Evolutionary conservation across 2,329 filamentous ascomycete genomes (phyloP).

Genomic region (Alternaria atra): DNA sequence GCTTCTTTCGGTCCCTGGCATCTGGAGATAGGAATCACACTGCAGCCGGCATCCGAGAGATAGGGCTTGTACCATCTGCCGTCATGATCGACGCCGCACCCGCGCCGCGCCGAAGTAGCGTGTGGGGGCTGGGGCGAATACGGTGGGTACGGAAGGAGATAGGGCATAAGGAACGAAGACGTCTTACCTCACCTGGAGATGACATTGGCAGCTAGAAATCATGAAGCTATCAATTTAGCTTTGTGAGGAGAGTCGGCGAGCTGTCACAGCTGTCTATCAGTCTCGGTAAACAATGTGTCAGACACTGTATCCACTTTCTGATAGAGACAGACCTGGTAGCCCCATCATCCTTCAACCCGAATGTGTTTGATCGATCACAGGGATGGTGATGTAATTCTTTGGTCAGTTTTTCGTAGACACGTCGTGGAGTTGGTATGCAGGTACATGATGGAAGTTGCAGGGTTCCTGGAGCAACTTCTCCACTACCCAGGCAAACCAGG

Average conservation of each 20-base stretch:
- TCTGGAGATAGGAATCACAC: background rate
- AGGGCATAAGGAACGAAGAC: background rate
- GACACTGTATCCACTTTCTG: background rate
- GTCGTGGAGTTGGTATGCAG: too few relatives aligned
- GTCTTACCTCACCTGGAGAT: background rate
- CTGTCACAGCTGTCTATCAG: background rate
- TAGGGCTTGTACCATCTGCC: background rate
- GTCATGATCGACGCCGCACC: conserved; percentile 7
- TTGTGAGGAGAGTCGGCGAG: background rate
- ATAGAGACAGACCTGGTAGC: background rate
- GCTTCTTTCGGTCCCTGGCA: background rate
- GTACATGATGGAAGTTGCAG: too few relatives aligned
- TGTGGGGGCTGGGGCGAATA: conserved; percentile 1
- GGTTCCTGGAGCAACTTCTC: too few relatives aligned
- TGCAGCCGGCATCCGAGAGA: background rate
- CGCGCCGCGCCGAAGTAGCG: conserved; percentile 3
- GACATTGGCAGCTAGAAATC: background rate
- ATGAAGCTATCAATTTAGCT: background rate
- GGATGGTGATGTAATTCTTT: too few relatives aligned
- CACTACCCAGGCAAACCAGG: too few relatives aligned
- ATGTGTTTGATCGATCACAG: too few relatives aligned
- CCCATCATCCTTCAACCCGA: background rate
- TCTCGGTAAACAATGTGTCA: background rate
- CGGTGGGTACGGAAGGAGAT: conserved; percentile 1
- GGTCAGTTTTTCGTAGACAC: too few relatives aligned